Conservation (phyloP, 805 yeast genomes). For the Starmera quercuum region DNA sequence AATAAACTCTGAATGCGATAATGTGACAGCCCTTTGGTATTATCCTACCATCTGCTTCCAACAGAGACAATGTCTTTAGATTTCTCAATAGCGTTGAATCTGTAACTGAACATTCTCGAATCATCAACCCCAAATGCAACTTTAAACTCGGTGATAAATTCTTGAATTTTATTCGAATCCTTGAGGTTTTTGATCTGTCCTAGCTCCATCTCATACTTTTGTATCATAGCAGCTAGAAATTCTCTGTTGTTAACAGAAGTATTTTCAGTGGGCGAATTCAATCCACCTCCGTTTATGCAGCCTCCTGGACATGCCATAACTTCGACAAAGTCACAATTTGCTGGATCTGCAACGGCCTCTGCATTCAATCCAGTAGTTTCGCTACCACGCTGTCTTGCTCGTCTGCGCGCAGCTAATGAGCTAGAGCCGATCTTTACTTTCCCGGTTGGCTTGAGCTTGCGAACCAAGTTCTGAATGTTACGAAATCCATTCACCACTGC, state of each 20-base stretch:
- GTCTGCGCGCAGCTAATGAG: constrained; percentile 16
- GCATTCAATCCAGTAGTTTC: constrained; percentile 39
- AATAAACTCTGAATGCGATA: too few relatives aligned
- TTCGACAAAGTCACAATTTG: constrained; percentile 74
- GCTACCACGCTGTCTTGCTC: constrained; percentile 7
- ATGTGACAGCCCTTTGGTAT: too few relatives aligned
- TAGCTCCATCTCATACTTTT: constrained; percentile 23
- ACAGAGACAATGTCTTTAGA: constrained; percentile 43
- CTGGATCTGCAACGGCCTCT: constrained; percentile 54
- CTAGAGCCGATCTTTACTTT: constrained; percentile 19
- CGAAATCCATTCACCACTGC: constrained; percentile 84
- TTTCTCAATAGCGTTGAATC: constrained; percentile 43
- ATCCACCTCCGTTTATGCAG: constrained; percentile 96
- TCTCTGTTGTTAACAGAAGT: constrained; percentile 15
- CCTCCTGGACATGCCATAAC: constrained; percentile 99
- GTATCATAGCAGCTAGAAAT: constrained; percentile 21
- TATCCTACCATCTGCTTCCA: constrained; percentile 47
- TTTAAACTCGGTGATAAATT: constrained; percentile 30
- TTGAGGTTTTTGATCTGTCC: constrained; percentile 22
- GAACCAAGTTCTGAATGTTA: constrained; percentile 87
- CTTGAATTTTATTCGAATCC: constrained; percentile 19
- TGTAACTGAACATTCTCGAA: constrained; percentile 35
- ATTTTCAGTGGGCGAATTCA: constrained; percentile 21
- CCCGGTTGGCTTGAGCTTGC: constrained; percentile 44
- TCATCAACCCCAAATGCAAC: constrained; percentile 22